A percentile compares a stretch with the other conserved stretches of the same genome.
phyloP scores from a whole-genome alignment of 2,329 filamentous ascomycete genomes.

The Fusarium pseudocircinatum region DNA sequence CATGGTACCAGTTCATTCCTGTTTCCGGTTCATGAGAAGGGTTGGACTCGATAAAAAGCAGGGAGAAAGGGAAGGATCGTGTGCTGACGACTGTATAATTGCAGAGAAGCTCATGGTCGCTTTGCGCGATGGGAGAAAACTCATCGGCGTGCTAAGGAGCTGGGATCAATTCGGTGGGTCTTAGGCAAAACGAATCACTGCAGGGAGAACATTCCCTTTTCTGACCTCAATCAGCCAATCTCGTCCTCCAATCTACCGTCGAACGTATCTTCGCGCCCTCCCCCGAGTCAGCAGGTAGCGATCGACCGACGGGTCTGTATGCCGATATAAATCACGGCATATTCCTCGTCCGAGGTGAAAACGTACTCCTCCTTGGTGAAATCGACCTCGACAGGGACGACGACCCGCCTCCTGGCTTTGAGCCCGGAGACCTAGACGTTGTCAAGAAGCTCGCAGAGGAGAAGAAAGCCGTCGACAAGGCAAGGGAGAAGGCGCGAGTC shows the following conservation, averaged over 20 bases:
- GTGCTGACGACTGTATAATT: slow-evolving; percentile 40
- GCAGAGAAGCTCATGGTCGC: slow-evolving; percentile 94
- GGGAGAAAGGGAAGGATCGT: slow-evolving; percentile 29
- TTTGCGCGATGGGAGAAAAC: slow-evolving; percentile 90
- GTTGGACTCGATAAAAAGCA: neutral
- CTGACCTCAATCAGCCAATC: slow-evolving; percentile 72
- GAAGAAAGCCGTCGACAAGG: slow-evolving; percentile 74
- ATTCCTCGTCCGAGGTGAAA: slow-evolving; percentile 94
- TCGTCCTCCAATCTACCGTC: slow-evolving; percentile 91
- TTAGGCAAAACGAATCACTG: neutral
- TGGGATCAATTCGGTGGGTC: slow-evolving; percentile 96
- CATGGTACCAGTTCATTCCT: slow-evolving; percentile 18
- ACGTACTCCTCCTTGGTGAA: slow-evolving; percentile 94
- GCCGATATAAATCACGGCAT: slow-evolving; percentile 87
- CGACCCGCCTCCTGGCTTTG: slow-evolving; percentile 78
- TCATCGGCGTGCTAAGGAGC: slow-evolving; percentile 90
- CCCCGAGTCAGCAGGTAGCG: slow-evolving; percentile 53
- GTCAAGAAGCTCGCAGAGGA: slow-evolving; percentile 80
- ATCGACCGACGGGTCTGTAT: slow-evolving; percentile 65
- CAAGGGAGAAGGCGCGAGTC: slow-evolving; percentile 75
- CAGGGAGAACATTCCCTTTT: slow-evolving; percentile 11
- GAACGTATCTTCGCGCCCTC: slow-evolving; percentile 82
- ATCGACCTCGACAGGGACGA: slow-evolving; percentile 98
- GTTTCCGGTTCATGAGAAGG: slow-evolving; percentile 3
- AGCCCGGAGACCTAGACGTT: slow-evolving; percentile 70